Evolutionary conservation across 2,329 filamentous ascomycete species (phyloP), one percentile per base, ranked within the genome.

Genomic region (Ilyonectria mors-panacis): DNA sequence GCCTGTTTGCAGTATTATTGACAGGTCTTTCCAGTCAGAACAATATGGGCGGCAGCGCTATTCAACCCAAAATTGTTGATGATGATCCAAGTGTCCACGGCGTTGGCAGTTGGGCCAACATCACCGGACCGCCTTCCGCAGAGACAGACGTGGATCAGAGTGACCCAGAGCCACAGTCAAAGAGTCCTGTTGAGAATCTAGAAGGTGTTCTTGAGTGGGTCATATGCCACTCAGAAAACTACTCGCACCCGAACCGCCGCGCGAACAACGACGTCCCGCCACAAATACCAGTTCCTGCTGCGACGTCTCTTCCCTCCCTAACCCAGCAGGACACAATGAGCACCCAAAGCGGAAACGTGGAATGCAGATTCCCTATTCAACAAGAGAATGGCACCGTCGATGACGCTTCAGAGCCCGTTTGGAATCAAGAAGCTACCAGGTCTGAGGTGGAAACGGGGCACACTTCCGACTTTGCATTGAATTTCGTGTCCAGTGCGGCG

Each of bases 281-380:
- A 4, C n/a, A 35, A 12, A 53, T 53, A 35, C 50, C 50, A 7
- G n/a, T n/a, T 37, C 12, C 50, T 9, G 6, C 50, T 12, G 13
- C 9, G 17, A 35, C 33, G 6, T 37, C 15, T 2, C 35, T 53
- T 33, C 61, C 61, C 1, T 59, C 61, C 12, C 55, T 64, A n/a
- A 64, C 61, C 10, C 61, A 64, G 19, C 55, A 59, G 47, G 61
- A 64, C 9, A 64, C 61, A 4, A 21, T 50, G 13, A 64, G 61
- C 30, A 64, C 61, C n/a, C 45, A 17, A 6, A 64, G 61, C 19
- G 61, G 26, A 1, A 35, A n/a, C 21, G 9, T 13, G 23, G 23
- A 28, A 23, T n/a, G 47, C 28, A 7, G 28, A 2, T 15, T 53
- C 13, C 51, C 47, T 39, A 19, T 19, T 3, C 47, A n/a, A 7